Conservation (phyloP, 2,329 filamentous ascomycete species). For the Nemania sp. region DNA sequence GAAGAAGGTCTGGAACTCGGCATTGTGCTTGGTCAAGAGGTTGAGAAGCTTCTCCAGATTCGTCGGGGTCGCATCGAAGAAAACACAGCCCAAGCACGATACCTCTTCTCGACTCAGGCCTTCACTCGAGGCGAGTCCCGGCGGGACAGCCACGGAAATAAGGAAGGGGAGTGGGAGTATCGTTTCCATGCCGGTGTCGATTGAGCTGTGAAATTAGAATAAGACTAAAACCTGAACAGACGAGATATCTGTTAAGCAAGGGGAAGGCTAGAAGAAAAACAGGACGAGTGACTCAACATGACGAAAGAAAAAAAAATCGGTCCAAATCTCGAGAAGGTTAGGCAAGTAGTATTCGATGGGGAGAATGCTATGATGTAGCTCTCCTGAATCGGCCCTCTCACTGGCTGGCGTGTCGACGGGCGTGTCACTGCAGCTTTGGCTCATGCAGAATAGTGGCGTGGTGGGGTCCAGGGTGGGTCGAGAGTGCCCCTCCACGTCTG, state of each 20-base stretch:
- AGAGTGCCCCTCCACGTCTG: slow-evolving; percentile 28
- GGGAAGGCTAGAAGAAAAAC: neutral
- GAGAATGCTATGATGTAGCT: slow-evolving; percentile 26
- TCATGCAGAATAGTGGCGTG: slow-evolving; percentile 30
- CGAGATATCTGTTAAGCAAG: neutral
- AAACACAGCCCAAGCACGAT: slow-evolving; percentile 61
- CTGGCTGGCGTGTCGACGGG: too few species aligned
- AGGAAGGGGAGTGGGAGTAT: slow-evolving; percentile 67
- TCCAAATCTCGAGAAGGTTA: neutral
- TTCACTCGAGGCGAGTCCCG: slow-evolving; percentile 52
- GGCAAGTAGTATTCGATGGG: too few species aligned
- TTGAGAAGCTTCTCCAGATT: slow-evolving; percentile 49
- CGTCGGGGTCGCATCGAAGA: slow-evolving; percentile 55
- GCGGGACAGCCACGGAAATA: slow-evolving; percentile 58
- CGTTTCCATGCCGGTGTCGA: slow-evolving; percentile 58
- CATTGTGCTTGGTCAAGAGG: slow-evolving; percentile 55
- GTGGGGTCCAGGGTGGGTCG: too few species aligned
- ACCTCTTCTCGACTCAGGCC: slow-evolving; percentile 63
- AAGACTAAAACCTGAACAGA: neutral
- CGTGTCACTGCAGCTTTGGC: slow-evolving; percentile 17
- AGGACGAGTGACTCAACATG: slow-evolving; percentile 12
- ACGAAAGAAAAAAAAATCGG: neutral
- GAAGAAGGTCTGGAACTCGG: slow-evolving; percentile 68
- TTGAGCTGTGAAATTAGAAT: neutral
- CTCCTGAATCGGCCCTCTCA: slow-evolving; percentile 28